Percentiles rank a stretch among this genome's conserved stretches.
phyloP scores from a whole-genome alignment of 2,329 filamentous ascomycete genomes.

The Trichoderma sp. region DNA sequence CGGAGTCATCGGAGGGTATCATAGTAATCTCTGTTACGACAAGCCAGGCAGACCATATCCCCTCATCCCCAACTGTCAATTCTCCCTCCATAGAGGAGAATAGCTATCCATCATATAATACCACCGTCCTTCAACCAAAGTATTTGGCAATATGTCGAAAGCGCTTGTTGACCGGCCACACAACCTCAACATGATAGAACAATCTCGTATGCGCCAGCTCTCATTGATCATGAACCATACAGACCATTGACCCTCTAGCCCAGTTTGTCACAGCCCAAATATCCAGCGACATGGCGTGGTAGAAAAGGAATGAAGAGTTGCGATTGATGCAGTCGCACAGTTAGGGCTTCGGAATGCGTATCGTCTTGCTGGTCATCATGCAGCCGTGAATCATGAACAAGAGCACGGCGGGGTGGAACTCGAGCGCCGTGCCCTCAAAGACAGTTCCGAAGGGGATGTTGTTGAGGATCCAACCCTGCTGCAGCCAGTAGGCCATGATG shows the following conservation, averaged over 20 bases:
- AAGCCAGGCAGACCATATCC: constrained; percentile 22
- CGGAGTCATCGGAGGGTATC: constrained; percentile 27
- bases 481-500: constrained; percentile 88
- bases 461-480: constrained; percentile 75
- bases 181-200: neutral
- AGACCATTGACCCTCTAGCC: constrained; percentile 19
- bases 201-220: constrained; percentile 16
- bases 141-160: neutral
- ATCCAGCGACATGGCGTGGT: constrained; percentile 20
- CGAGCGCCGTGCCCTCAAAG: constrained; percentile 67
- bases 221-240: constrained; percentile 21
- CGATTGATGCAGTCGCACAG: neutral
- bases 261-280: constrained; percentile 12
- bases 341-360: constrained; percentile 89
- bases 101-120: constrained; percentile 2
- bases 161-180: neutral
- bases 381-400: constrained; percentile 89
- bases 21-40: constrained; percentile 28
- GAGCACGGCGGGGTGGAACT: constrained; percentile 80
- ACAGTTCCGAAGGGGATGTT: constrained; percentile 75
- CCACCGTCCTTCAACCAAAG: constrained; percentile 1
- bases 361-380: constrained; percentile 91
- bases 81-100: constrained; percentile 3
- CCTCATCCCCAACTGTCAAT: constrained; percentile 7
- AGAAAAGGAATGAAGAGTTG: constrained; percentile 2